Conservation (phyloP, 139 green algal species). For the Chlorella ohadii region DNA sequence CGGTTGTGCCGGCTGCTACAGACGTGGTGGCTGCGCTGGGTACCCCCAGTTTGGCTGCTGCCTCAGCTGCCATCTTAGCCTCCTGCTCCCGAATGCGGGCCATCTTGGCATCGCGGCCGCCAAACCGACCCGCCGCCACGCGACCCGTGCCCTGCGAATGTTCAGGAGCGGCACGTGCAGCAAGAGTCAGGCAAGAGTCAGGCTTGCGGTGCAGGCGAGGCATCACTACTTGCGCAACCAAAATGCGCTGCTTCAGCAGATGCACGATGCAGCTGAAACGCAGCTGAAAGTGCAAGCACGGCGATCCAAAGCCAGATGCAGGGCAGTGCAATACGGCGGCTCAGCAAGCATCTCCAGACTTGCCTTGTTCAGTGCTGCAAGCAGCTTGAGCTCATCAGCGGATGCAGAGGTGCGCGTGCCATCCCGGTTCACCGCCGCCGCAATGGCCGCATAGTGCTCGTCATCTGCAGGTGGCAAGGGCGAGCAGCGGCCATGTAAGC, state of each 20-base stretch:
- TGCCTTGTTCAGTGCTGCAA: conserved; percentile 63
- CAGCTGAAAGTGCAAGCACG: no score
- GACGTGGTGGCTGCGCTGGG: not conserved
- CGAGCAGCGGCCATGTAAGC: no score
- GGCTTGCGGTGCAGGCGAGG: no score
- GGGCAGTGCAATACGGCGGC: no score
- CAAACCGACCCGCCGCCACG: conserved; percentile 61
- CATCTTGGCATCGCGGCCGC: conserved; percentile 82
- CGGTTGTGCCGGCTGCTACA: no score
- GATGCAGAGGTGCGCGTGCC: conserved; percentile 64
- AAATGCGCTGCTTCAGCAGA: no score
- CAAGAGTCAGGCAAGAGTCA: no score
- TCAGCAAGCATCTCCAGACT: no score
- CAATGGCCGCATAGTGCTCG: conserved; percentile 12
- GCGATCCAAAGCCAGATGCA: no score
- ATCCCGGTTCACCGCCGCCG: conserved; percentile 61
- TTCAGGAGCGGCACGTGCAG: no score
- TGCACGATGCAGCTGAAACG: no score
- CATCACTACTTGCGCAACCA: no score
- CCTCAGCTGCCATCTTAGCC: conserved; percentile 27
- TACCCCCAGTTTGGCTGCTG: conserved; percentile 33
- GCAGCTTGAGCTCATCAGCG: conserved; percentile 70
- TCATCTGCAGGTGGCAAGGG: conserved; percentile 22
- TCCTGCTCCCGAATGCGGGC: conserved; percentile 76
- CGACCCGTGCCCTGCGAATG: conserved; percentile 36